Conservation (phyloP, 1,284 basidiomycete species). For the Apiotrichum brassicae region DNA sequence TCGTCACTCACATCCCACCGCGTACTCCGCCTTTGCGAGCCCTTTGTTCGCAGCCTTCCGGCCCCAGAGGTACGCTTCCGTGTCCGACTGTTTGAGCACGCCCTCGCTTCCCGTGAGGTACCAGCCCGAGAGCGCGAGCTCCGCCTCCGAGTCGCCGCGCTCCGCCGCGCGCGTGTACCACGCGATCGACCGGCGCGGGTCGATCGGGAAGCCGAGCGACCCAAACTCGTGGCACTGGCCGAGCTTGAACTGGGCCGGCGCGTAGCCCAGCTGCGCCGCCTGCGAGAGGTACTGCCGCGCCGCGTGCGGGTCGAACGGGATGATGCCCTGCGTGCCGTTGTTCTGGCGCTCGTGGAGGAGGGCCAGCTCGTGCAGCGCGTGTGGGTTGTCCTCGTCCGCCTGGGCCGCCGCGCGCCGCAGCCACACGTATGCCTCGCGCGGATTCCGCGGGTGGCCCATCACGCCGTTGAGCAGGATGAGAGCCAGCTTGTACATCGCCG, state of each 20-base stretch:
- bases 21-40: slow-evolving; percentile 88
- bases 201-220: slow-evolving; percentile 77
- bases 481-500: slow-evolving; percentile 98
- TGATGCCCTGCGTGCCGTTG: slow-evolving; percentile 27
- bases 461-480: slow-evolving; percentile 87
- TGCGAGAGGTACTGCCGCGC: slow-evolving; percentile 85
- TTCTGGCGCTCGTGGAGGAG: slow-evolving; percentile 70
- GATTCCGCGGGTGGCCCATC: slow-evolving; percentile 76
- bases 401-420: slow-evolving; percentile 90
- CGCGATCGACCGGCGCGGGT: slow-evolving; percentile 86
- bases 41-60: slow-evolving; percentile 89
- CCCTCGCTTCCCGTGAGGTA: slow-evolving; percentile 93
- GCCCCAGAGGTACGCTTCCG: slow-evolving; percentile 96
- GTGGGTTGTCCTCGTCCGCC: slow-evolving; percentile 97
- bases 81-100: slow-evolving; percentile 93
- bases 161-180: slow-evolving; percentile 99
- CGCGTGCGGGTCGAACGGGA: slow-evolving; percentile 53
- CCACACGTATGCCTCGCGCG: slow-evolving; percentile 90
- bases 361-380: slow-evolving; percentile 94
- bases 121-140: slow-evolving; percentile 94
- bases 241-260: slow-evolving; percentile 88
- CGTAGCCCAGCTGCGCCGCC: slow-evolving; percentile 88
- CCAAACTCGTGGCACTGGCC: slow-evolving; percentile 96
- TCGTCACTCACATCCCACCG: slow-evolving; percentile 62
- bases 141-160: slow-evolving; percentile 88